Evolutionary conservation across 306 rosid genomes (phyloP), one percentile per base, ranked within the genome.

Genomic region (Ochetophila trinervis): DNA sequence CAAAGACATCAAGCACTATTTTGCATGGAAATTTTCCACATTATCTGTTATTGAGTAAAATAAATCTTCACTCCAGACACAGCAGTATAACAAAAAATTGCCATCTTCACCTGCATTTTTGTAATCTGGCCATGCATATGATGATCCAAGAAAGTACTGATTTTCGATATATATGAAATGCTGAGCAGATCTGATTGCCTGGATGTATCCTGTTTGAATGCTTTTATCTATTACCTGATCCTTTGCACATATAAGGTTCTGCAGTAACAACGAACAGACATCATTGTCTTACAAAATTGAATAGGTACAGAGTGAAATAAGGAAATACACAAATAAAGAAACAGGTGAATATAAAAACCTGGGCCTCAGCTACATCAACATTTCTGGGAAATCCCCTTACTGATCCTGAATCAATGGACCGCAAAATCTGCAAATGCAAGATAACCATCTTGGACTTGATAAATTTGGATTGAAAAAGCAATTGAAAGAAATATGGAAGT

Each of bases 181-280:
- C 64, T 90, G 99, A 70, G 99, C 95, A 4, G 99, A 90, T 90
- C 96, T 84, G 80, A 93, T 93, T 3, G 99, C 97, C 76, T 90
- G 91, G 69, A 93, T 88, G 78, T 93, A 90, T 59, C 80, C 97
- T 63, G 74, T 83, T 82, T 93, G 97, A 70, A 93, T 93, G 86
- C 99, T 93, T 80, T 84, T 90, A 70, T 93, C 97, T 74, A 88
- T 77, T 52, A 82, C 75, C 81, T 86, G 72, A 74, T 67, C 53
- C 78, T 93, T 93, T 15, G 96, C 79, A 76, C 87, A 83, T n/a
- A 77, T 76, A 72, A 93, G 96, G 72, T 88, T 80, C 99, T 93
- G 97, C 86, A 78, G 61, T 73, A 42, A 74, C 71, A 79, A 54
- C 54, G 24, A 72, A 57, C 32, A 16, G 42, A 69, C 49, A 77